Percentiles rank a stretch among this genome's conserved stretches.
Conservation (phyloP, 495 filamentous ascomycete genomes). For the Xanthoparmelia taractica region DNA sequence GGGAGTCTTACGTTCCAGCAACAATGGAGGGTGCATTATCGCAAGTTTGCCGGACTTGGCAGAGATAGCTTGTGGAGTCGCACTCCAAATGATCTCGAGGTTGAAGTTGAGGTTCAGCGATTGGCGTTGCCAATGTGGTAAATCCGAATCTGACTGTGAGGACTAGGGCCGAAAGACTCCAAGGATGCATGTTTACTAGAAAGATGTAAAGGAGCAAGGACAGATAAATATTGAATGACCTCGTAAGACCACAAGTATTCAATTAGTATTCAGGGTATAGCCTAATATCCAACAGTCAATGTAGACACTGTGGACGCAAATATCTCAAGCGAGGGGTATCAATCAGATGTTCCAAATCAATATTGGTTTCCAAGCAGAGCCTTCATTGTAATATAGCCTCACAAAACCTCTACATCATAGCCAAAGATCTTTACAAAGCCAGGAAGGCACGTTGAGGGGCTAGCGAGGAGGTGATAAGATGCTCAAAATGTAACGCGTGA, state of each 20-base stretch:
- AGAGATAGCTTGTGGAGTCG: not conserved
- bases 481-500: not conserved
- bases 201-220: not conserved
- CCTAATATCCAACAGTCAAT: not conserved
- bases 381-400: not conserved
- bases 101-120: not conserved
- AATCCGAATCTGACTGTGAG: not conserved
- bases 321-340: not conserved
- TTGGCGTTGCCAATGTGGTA: not conserved
- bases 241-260: not conserved
- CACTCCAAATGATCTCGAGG: not conserved
- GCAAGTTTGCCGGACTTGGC: not conserved
- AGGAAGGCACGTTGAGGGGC: not conserved
- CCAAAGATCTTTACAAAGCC: not conserved
- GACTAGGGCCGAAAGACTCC: not conserved
- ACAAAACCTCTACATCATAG: not conserved
- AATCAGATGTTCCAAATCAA: not conserved
- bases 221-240: not conserved
- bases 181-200: not conserved
- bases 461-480: constrained; percentile 5
- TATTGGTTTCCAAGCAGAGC: not conserved
- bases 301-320: not conserved
- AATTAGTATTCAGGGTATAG: not conserved
- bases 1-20: not conserved
- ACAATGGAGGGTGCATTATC: constrained; percentile 1